Evolutionary conservation across 352 stramenopile genomes (phyloP).

Genomic region (Phytopythium mirpurense): DNA sequence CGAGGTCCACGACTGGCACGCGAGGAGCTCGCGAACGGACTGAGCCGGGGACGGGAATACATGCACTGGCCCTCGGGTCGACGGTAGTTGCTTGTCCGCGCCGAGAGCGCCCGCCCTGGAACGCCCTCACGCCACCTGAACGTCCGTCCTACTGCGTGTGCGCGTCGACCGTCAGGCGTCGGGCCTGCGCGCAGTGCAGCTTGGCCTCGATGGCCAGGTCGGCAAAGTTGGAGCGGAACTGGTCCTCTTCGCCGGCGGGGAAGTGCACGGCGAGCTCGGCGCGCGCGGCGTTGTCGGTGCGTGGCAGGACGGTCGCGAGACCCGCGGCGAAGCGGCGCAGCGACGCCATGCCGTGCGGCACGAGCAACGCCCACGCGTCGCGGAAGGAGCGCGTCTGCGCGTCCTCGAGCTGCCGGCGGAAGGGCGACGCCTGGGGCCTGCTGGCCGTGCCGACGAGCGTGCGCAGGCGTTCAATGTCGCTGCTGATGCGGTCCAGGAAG

Average conservation of each 20-base stretch:
- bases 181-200: constrained; percentile 11
- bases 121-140: no score
- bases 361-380: constrained; percentile 10
- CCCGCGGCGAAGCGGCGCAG: constrained; percentile 16
- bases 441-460: neutral
- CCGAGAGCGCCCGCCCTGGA: no score
- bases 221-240: constrained; percentile 5
- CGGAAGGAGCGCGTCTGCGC: constrained; percentile 8
- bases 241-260: constrained; percentile 8
- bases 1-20: constrained; percentile 12
- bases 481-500: constrained; percentile 19
- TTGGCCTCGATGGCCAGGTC: constrained; percentile 13
- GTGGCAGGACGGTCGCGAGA: constrained; percentile 9
- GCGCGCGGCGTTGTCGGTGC: neutral
- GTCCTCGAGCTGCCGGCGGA: constrained; percentile 2
- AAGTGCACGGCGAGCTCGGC: neutral
- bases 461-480: constrained; percentile 21
- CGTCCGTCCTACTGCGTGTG: neutral
- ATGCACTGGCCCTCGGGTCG: no score
- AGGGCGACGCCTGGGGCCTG: neutral
- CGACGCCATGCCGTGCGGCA: constrained; percentile 5
- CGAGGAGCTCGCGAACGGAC: neutral
- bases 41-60: neutral
- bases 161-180: neutral
- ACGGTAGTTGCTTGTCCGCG: no score